Conservation (phyloP, 768 basidiomycete genomes). For the Obba rivulosa region DNA sequence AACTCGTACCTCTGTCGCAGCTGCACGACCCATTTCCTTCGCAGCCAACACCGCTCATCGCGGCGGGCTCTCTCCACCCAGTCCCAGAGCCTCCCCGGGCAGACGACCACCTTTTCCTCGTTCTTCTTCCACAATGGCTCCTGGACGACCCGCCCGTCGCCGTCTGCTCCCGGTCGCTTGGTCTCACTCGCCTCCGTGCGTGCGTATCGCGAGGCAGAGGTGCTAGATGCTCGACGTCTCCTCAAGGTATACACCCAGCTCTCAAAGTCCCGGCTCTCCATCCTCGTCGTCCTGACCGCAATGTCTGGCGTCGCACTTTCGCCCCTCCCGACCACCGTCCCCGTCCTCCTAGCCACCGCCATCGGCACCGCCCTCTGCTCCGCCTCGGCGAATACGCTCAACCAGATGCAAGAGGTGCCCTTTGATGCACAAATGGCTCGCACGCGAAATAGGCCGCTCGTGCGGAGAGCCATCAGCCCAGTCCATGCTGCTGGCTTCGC, state of each 20-base stretch:
- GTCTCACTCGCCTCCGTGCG: slow-evolving; percentile 9
- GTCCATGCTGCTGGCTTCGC: slow-evolving; percentile 84
- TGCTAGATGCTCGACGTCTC: slow-evolving; percentile 46
- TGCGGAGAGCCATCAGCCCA: slow-evolving; percentile 77
- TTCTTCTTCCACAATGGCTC: slow-evolving; percentile 63
- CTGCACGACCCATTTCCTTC: slow-evolving; percentile 6
- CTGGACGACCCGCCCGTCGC: slow-evolving; percentile 33
- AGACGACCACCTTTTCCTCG: slow-evolving; percentile 36
- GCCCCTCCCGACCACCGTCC: slow-evolving; percentile 78
- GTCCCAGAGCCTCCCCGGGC: no score
- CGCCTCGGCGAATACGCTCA: slow-evolving; percentile 90
- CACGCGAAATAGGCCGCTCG: slow-evolving; percentile 83
- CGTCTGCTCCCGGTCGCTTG: no score
- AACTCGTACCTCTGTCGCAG: slow-evolving; percentile 7
- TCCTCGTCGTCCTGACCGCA: slow-evolving; percentile 81
- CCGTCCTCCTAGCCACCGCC: slow-evolving; percentile 81
- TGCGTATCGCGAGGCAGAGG: slow-evolving; percentile 19
- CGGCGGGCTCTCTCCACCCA: slow-evolving; percentile 12
- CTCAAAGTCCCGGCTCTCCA: slow-evolving; percentile 78
- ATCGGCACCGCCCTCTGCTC: slow-evolving; percentile 87
- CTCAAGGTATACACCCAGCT: slow-evolving; percentile 73
- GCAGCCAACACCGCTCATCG: not conserved
- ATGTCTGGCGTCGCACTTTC: slow-evolving; percentile 93
- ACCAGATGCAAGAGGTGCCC: slow-evolving; percentile 92
- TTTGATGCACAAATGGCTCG: slow-evolving; percentile 96